A percentile compares a stretch with the other conserved stretches of the same genome.
These are phyloP conservation scores for Carex cristatella DNA, from an alignment of 176 grass and related monocot genomes.

Conservation along the genomic window DNA sequence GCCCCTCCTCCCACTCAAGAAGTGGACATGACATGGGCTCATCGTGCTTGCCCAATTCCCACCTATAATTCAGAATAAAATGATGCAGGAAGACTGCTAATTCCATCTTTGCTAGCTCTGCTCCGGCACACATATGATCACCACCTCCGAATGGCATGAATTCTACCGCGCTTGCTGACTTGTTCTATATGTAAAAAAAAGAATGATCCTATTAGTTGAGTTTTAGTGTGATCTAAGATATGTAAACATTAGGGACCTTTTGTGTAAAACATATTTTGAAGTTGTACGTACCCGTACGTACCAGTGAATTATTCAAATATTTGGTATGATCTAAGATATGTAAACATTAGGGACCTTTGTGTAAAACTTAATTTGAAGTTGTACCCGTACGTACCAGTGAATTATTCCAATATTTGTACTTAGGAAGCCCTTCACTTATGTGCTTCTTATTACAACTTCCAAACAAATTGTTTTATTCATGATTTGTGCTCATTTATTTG, in stretches of 20 bases:
- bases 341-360: neutral
- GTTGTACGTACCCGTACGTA: neutral
- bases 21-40: slow-evolving; percentile 20
- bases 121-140: slow-evolving; percentile 12
- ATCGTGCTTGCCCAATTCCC: slow-evolving; percentile 35
- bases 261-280: neutral
- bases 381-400: neutral
- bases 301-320: neutral
- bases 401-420: neutral
- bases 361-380: neutral
- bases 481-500: neutral
- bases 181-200: neutral
- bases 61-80: slow-evolving; percentile 23
- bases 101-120: slow-evolving; percentile 34
- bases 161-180: neutral
- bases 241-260: neutral
- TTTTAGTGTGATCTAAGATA: neutral
- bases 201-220: neutral
- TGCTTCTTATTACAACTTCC: neutral
- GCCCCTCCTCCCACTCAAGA: slow-evolving; percentile 24
- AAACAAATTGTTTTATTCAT: neutral
- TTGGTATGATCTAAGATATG: neutral
- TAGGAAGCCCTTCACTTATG: neutral
- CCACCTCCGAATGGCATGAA: slow-evolving; percentile 35
- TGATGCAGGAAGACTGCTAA: slow-evolving; percentile 39